These are phyloP conservation scores for Lachnellula cervina DNA, from an alignment of 2,329 filamentous ascomycete genomes.

Conservation along the genomic window DNA sequence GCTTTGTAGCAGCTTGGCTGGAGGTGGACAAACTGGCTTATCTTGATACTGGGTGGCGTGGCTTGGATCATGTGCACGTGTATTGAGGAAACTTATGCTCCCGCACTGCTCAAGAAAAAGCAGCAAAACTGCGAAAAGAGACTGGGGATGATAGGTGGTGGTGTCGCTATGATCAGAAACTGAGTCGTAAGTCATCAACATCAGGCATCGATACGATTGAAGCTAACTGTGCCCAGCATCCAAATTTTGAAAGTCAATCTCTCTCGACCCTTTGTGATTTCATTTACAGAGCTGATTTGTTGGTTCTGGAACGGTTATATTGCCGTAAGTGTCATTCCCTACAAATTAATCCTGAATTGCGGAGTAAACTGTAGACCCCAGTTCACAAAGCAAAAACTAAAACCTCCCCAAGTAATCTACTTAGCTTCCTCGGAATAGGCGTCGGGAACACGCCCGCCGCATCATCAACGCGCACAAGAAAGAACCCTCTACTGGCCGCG, in stretches of 20 bases:
- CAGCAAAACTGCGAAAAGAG: slow-evolving; percentile 58
- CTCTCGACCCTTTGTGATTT: slow-evolving; percentile 70
- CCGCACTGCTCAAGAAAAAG: slow-evolving; percentile 65
- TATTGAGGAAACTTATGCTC: slow-evolving; percentile 72
- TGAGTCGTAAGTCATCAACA: slow-evolving; percentile 19
- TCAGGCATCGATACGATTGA: background rate
- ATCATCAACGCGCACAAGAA: slow-evolving; percentile 72
- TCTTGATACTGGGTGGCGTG: slow-evolving; percentile 64
- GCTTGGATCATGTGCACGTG: slow-evolving; percentile 54
- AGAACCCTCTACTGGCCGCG: slow-evolving; percentile 69
- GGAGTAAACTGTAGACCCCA: background rate
- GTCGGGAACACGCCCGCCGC: slow-evolving; percentile 60
- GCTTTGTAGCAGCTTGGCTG: slow-evolving; percentile 78
- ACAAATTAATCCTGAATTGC: background rate
- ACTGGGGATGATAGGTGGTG: slow-evolving; percentile 69
- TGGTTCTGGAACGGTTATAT: slow-evolving; percentile 68
- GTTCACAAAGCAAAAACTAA: background rate
- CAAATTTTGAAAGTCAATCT: slow-evolving; percentile 69
- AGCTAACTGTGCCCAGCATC: slow-evolving; percentile 42
- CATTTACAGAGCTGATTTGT: slow-evolving; percentile 74
- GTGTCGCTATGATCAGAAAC: slow-evolving; percentile 71
- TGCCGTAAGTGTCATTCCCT: slow-evolving; percentile 35
- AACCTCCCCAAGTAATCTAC: slow-evolving; percentile 58
- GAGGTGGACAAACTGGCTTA: slow-evolving; percentile 83
- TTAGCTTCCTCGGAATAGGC: slow-evolving; percentile 72